Percentiles rank a stretch among this genome's conserved stretches.
These are phyloP conservation scores for Malassezia furfur DNA, from an alignment of 1,284 basidiomycete genomes.

Conservation along the genomic window DNA sequence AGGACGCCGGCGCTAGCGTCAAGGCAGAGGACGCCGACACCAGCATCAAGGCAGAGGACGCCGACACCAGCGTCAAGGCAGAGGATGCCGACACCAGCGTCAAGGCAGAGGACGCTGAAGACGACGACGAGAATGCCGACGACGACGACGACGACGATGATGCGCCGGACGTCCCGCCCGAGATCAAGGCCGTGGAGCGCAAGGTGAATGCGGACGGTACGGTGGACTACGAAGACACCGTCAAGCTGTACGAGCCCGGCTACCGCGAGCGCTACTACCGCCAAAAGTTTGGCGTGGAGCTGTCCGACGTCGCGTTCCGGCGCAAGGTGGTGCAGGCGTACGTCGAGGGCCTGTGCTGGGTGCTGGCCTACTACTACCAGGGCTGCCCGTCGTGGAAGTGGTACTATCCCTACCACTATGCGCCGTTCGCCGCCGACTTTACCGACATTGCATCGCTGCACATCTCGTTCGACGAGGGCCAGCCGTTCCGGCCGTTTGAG, in stretches of 20 bases:
- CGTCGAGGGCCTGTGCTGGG: slow-evolving; percentile 92
- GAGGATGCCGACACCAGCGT: not conserved
- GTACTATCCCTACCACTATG: slow-evolving; percentile 98
- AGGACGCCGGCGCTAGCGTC: not conserved
- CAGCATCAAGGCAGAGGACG: not conserved
- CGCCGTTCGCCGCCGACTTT: slow-evolving; percentile 95
- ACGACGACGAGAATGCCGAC: slow-evolving; percentile 52
- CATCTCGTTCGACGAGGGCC: slow-evolving; percentile 66
- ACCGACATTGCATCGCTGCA: slow-evolving; percentile 63
- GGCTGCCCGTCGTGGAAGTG: slow-evolving; percentile 92
- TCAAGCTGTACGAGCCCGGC: slow-evolving; percentile 60
- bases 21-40: not conserved
- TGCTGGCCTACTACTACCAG: slow-evolving; percentile 95
- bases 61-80: not conserved
- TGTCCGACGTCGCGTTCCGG: slow-evolving; percentile 63
- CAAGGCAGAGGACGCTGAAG: slow-evolving; percentile 46
- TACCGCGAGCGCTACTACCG: slow-evolving; percentile 91
- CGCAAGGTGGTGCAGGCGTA: slow-evolving; percentile 71
- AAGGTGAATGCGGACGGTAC: slow-evolving; percentile 46
- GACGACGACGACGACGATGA: slow-evolving; percentile 54
- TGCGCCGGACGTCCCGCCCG: slow-evolving; percentile 36
- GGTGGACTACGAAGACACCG: slow-evolving; percentile 83
- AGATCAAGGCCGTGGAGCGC: slow-evolving; percentile 18
- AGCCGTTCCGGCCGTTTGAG: slow-evolving; percentile 92
- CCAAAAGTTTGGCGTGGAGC: slow-evolving; percentile 78